Base-by-base conservation (phyloP, 108 stramenopile species). In the Discostella stelligeroides region DNA sequence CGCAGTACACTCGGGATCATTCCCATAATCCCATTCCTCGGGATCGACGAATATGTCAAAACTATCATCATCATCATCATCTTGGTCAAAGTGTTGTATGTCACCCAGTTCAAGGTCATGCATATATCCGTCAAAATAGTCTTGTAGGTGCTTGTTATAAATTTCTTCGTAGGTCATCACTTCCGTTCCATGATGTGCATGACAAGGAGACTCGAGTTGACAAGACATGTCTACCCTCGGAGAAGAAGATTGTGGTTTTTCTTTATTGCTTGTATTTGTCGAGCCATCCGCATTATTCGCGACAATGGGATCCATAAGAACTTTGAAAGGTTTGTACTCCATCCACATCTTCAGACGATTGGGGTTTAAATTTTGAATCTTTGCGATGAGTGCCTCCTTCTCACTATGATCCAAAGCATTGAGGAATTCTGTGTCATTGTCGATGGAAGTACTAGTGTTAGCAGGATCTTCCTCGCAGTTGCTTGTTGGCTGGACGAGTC, bases 11-110 rank as follows among this genome's bases (percentile, higher is more conserved):
- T 7, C 10, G 1, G 23, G 24, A 53, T 8, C 24, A 7, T 24
- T 13, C 2, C 1, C 25, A 25, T 27, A 25, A 4, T 7, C 12
- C 51, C 0, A 12, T 5, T 66, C 61, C 42, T 68, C 58, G 14
- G 74, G 74, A 49, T 75, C 74, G 21, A 60, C 42, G 11, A 59
- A 66, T 9, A 66, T 57, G 49, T 65, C 64, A 17, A 65, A 65
- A 17, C 48, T 50, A 25, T 75, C 66, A 13, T 66, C 74, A 3
- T 20, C 54, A 59, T 30, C 48, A 39, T 72, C 58, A 34, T 34
- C n/a, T n/a, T n/a, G n/a, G n/a, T n/a, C n/a, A n/a, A n/a, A 34
- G 6, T 34, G 34, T 6, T 34, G 34, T 5, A 34, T 34, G 24
- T 53, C 24, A 1, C 25, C 23, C 27, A 27, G 21, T 0, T 53